phyloP scores from a whole-genome alignment of 176 grass and related monocot genomes.

The Aechmea fasciata region DNA sequence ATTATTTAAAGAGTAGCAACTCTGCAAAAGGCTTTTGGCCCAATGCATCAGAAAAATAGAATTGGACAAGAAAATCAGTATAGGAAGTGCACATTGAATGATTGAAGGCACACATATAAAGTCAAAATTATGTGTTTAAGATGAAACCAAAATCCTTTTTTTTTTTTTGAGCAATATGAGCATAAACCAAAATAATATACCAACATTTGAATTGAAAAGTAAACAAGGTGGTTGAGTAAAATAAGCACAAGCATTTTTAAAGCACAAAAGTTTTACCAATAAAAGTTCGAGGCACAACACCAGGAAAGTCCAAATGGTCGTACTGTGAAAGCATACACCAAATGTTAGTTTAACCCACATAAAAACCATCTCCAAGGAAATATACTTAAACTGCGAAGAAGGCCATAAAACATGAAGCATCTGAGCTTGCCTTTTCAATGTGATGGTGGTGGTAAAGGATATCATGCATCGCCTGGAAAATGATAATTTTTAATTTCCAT shows the following conservation, averaged over 20 bases:
- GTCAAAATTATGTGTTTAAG: not conserved
- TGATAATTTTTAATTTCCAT: not conserved
- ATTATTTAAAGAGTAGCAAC: conserved; percentile 3
- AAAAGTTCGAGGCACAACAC: conserved; percentile 93
- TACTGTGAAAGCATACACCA: conserved; percentile 38
- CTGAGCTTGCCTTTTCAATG: conserved; percentile 51
- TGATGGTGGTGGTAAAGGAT: conserved; percentile 68
- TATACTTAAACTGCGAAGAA: conserved; percentile 8
- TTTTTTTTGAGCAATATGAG: not conserved
- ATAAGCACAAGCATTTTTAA: not conserved
- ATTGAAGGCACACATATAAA: not conserved
- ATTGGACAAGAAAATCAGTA: too few relatives aligned
- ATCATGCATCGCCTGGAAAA: conserved; percentile 95
- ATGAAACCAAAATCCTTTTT: not conserved
- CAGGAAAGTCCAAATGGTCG: conserved; percentile 91
- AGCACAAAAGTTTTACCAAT: conserved; percentile 24
- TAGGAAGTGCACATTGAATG: not conserved
- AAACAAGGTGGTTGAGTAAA: too few relatives aligned
- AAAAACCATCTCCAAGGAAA: conserved; percentile 16
- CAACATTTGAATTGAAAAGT: too few relatives aligned
- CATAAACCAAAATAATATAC: too few relatives aligned
- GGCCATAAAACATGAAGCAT: conserved; percentile 2
- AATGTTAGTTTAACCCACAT: not conserved
- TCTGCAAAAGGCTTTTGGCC: not conserved
- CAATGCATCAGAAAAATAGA: too few relatives aligned